Conservation (phyloP, 2,329 filamentous ascomycete species). For the Fusarium chlamydosporum region DNA sequence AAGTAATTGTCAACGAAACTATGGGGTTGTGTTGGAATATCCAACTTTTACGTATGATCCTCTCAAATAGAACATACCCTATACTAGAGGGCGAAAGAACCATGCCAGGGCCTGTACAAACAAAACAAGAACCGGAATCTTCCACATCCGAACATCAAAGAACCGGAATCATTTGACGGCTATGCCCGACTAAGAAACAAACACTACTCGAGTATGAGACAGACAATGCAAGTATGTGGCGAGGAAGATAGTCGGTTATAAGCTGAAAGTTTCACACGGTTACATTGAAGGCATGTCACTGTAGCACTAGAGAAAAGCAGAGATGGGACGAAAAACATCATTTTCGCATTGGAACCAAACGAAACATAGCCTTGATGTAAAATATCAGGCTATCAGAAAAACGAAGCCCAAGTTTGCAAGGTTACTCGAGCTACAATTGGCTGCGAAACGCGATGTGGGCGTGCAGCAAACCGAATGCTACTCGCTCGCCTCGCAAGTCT, state of each 20-base stretch:
- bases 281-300: neutral
- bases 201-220: neutral
- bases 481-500: neutral
- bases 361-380: conserved; percentile 5
- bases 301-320: conserved; percentile 5
- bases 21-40: neutral
- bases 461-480: neutral
- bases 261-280: neutral
- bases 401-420: neutral
- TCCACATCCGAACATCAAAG: neutral
- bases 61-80: neutral
- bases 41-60: neutral
- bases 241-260: neutral
- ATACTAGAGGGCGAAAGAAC: neutral
- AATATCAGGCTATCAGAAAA: neutral
- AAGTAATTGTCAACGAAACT: too few species aligned
- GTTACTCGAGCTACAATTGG: conserved; percentile 4
- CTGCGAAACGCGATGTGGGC: neutral
- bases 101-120: neutral
- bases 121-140: neutral
- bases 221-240: conserved; percentile 1
- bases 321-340: neutral
- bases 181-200: neutral
- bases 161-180: neutral
- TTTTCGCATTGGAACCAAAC: neutral